phyloP scores from a whole-genome alignment of 148 eudicot genomes.

The Cornus suecica region DNA sequence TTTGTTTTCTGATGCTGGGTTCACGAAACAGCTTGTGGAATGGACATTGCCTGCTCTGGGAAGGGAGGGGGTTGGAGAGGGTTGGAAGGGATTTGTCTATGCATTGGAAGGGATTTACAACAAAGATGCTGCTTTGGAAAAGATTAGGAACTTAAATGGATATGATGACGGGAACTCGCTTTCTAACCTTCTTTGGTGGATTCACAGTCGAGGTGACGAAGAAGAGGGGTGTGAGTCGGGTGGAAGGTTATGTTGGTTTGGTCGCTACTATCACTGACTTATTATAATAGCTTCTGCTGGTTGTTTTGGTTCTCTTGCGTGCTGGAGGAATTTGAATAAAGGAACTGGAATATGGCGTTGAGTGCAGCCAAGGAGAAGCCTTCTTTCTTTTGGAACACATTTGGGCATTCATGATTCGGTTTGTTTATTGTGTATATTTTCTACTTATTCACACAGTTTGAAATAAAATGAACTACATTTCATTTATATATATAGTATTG shows the following conservation, averaged over 20 bases:
- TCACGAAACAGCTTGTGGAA: constrained; percentile 52
- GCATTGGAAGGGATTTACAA: constrained; percentile 56
- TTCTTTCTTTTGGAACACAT: not conserved
- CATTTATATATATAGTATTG: not conserved
- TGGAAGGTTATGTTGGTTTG: constrained; percentile 48
- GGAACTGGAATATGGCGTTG: not conserved
- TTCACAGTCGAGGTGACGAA: constrained; percentile 63
- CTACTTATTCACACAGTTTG: not conserved
- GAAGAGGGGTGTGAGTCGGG: constrained; percentile 28
- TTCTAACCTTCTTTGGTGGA: constrained; percentile 72
- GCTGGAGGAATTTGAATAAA: constrained; percentile 8
- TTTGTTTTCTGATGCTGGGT: constrained; percentile 49
- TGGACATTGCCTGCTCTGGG: constrained; percentile 61
- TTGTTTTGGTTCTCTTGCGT: not conserved
- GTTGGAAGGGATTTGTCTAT: constrained; percentile 62
- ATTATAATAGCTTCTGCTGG: not conserved
- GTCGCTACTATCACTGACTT: constrained; percentile 48
- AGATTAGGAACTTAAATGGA: constrained; percentile 46
- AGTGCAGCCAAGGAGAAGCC: not conserved
- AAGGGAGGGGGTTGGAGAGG: constrained; percentile 59
- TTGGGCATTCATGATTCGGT: not conserved
- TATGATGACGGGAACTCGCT: constrained; percentile 62
- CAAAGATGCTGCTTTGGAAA: constrained; percentile 38
- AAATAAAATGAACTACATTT: not conserved
- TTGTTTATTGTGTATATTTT: not conserved